These are phyloP conservation scores for Aeschynomene evenia DNA, from an alignment of 306 rosid genomes.

Conservation along the genomic window DNA sequence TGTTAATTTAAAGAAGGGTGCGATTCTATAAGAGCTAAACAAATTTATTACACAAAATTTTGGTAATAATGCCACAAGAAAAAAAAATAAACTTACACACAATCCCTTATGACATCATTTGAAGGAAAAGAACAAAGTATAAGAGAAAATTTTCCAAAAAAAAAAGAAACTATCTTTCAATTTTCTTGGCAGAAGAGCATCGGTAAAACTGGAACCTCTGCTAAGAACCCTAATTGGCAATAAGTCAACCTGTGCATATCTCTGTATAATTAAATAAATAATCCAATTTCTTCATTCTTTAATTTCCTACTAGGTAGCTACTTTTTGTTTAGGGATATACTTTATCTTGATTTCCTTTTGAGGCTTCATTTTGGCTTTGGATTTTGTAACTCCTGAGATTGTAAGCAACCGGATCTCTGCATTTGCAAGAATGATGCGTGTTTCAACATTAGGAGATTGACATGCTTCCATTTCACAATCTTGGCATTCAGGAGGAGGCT, in stretches of 20 bases:
- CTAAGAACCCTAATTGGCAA: constrained; percentile 40
- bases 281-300: constrained; percentile 40
- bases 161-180: constrained; percentile 56
- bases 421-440: constrained; percentile 44
- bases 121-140: constrained; percentile 45
- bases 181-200: constrained; percentile 72
- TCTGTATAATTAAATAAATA: constrained; percentile 43
- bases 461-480: constrained; percentile 34
- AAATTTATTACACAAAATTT: constrained; percentile 38
- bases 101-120: constrained; percentile 40
- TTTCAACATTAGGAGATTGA: constrained; percentile 35
- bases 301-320: constrained; percentile 40
- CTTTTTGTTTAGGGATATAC: constrained; percentile 69
- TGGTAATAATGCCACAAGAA: constrained; percentile 28
- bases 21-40: constrained; percentile 26
- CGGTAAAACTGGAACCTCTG: constrained; percentile 79
- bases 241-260: constrained; percentile 57
- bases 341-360: constrained; percentile 58
- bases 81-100: constrained; percentile 34
- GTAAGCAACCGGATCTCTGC: constrained; percentile 41
- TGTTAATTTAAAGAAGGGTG: neutral
- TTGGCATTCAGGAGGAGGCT: constrained; percentile 36
- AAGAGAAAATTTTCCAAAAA: constrained; percentile 45
- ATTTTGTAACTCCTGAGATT: constrained; percentile 42
- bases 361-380: constrained; percentile 51